phyloP scores from a whole-genome alignment of 768 basidiomycete species.

The Tremella yokohamensis region DNA sequence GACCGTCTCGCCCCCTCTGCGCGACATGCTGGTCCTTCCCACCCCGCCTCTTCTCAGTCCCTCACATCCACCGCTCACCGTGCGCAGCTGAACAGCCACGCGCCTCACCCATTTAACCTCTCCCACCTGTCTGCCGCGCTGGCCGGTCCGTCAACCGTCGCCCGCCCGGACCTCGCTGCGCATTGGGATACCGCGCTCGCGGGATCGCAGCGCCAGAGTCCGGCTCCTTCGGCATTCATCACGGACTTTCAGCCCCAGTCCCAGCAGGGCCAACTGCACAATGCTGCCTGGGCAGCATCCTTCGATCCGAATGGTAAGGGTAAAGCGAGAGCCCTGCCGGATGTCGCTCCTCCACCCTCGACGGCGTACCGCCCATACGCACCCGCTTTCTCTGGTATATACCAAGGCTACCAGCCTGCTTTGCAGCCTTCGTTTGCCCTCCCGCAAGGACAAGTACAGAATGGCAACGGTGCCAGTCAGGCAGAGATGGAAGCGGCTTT shows the following conservation, averaged over 20 bases:
- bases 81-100: slow-evolving; percentile 7
- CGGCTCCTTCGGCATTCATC: not conserved
- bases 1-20: slow-evolving; percentile 16
- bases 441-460: slow-evolving; percentile 3
- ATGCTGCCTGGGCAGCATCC: slow-evolving; percentile 20
- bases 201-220: not conserved
- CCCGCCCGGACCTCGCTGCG: slow-evolving; percentile 22
- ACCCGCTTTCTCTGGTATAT: slow-evolving; percentile 9
- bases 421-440: slow-evolving; percentile 24
- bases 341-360: slow-evolving; percentile 19
- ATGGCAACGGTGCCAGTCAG: slow-evolving; percentile 19
- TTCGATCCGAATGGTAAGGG: slow-evolving; percentile 66
- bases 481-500: slow-evolving; percentile 38
- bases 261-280: not conserved
- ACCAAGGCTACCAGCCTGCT: slow-evolving; percentile 13
- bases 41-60: not conserved
- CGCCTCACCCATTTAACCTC: slow-evolving; percentile 41
- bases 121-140: slow-evolving; percentile 32
- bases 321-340: slow-evolving; percentile 56
- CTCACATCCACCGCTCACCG: slow-evolving; percentile 14
- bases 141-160: slow-evolving; percentile 4
- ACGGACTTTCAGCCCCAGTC: not conserved
- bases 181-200: slow-evolving; percentile 20
- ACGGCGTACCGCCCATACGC: not conserved
- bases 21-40: slow-evolving; percentile 1